These are phyloP conservation scores for Prunus padus DNA, from an alignment of 306 rosid genomes.

Conservation along the genomic window DNA sequence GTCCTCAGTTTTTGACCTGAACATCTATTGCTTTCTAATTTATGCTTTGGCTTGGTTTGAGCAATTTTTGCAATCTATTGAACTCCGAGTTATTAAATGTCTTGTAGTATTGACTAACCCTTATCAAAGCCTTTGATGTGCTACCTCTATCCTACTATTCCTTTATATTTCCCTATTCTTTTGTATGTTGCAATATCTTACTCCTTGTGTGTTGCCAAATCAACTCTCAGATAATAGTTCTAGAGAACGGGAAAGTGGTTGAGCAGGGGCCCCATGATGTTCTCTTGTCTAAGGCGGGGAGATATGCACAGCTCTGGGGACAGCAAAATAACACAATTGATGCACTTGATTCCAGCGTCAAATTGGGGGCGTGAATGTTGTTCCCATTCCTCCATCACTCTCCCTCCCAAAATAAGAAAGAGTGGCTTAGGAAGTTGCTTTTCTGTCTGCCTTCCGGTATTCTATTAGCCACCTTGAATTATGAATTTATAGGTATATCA, in stretches of 20 bases:
- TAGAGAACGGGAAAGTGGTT: conserved; percentile 89
- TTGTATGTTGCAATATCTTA: neutral
- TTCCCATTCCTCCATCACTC: conserved; percentile 9
- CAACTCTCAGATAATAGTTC: conserved; percentile 69
- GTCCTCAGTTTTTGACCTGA: neutral
- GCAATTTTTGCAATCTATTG: neutral
- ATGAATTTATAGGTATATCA: conserved; percentile 19
- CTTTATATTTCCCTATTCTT: neutral
- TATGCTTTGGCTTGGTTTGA: neutral
- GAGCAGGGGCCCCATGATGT: conserved; percentile 94
- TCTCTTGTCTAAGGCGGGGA: conserved; percentile 75
- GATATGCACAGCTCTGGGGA: conserved; percentile 97
- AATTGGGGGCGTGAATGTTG: conserved; percentile 36
- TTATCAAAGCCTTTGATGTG: neutral
- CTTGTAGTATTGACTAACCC: neutral
- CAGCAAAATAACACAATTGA: conserved; percentile 88
- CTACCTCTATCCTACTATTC: neutral
- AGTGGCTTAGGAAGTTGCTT: neutral
- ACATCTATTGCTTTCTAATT: neutral
- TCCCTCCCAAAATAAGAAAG: conserved; percentile 6
- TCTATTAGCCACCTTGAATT: conserved; percentile 11
- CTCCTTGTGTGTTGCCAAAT: neutral
- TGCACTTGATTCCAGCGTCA: conserved; percentile 60
- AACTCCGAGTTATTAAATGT: neutral
- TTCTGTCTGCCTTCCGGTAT: neutral